A percentile compares a stretch with the other conserved stretches of the same genome.
Conservation (phyloP, 164 flowering plant genomes). For the Litsea cubeba region DNA sequence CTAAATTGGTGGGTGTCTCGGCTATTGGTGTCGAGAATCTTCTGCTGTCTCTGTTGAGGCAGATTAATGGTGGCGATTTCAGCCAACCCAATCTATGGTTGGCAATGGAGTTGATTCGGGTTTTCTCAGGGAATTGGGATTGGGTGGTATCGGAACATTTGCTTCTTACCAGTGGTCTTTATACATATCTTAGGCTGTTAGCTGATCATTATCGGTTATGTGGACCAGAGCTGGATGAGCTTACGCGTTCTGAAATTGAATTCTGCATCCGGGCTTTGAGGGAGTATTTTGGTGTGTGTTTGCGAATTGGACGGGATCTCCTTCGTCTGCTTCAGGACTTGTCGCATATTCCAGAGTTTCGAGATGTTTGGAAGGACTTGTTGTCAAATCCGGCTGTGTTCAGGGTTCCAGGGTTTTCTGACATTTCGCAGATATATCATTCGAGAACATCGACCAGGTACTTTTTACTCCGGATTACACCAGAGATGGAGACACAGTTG, state of each 20-base stretch:
- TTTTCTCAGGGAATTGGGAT: conserved; percentile 49
- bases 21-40: conserved; percentile 54
- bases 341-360: conserved; percentile 65
- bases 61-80: conserved; percentile 69
- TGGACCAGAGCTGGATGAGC: conserved; percentile 28
- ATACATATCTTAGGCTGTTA: conserved; percentile 55
- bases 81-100: conserved; percentile 76
- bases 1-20: conserved; percentile 46
- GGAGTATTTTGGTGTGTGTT: conserved; percentile 56
- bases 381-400: conserved; percentile 44
- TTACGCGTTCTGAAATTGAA: conserved; percentile 55
- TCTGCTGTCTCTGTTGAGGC: conserved; percentile 62
- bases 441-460: conserved; percentile 61
- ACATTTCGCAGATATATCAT: conserved; percentile 53
- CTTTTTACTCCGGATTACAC: conserved; percentile 62
- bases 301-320: conserved; percentile 79
- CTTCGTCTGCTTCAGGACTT: conserved; percentile 65
- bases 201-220: conserved; percentile 57
- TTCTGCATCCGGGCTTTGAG: conserved; percentile 70
- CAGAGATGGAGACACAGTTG: conserved; percentile 81
- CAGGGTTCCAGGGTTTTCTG: conserved; percentile 43
- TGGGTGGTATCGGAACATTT: conserved; percentile 46
- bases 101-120: conserved; percentile 43
- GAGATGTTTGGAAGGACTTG: conserved; percentile 63
- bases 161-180: conserved; percentile 49